Conservation (phyloP, 1,284 basidiomycete genomes). For the Heimioporus retisporus region DNA sequence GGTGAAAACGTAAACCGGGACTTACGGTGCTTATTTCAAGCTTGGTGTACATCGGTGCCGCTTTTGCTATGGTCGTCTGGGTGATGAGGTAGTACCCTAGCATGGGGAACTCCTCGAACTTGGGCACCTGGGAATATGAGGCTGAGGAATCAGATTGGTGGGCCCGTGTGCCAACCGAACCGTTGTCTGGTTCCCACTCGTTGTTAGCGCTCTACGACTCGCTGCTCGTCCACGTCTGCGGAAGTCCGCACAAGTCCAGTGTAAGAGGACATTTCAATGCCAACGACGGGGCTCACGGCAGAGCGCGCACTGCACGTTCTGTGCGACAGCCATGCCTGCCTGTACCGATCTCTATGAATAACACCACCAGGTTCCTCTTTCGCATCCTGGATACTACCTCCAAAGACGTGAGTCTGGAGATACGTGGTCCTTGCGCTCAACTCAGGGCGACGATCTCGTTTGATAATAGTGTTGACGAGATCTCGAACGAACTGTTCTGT, state of each 20-base stretch:
- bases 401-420: too few species aligned
- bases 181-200: constrained; percentile 81
- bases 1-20: constrained; percentile 34
- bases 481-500: too few species aligned
- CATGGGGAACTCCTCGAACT: constrained; percentile 51
- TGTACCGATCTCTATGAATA: constrained; percentile 78
- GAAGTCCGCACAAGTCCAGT: constrained; percentile 89
- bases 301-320: constrained; percentile 79
- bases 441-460: too few species aligned
- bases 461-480: too few species aligned
- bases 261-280: constrained; percentile 47
- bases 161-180: constrained; percentile 84
- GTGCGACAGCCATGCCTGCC: constrained; percentile 89
- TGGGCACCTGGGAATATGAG: constrained; percentile 65
- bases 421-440: too few species aligned
- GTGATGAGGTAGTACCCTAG: constrained; percentile 39
- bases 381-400: too few species aligned
- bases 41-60: too few species aligned
- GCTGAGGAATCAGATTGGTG: constrained; percentile 92
- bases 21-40: too few species aligned
- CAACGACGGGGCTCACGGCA: constrained; percentile 13
- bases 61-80: not conserved
- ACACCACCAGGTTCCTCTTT: too few species aligned
- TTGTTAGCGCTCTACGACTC: constrained; percentile 91
- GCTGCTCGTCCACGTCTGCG: constrained; percentile 91